Conservation (phyloP, 148 eudicot species). For the Camellia sinensis region DNA sequence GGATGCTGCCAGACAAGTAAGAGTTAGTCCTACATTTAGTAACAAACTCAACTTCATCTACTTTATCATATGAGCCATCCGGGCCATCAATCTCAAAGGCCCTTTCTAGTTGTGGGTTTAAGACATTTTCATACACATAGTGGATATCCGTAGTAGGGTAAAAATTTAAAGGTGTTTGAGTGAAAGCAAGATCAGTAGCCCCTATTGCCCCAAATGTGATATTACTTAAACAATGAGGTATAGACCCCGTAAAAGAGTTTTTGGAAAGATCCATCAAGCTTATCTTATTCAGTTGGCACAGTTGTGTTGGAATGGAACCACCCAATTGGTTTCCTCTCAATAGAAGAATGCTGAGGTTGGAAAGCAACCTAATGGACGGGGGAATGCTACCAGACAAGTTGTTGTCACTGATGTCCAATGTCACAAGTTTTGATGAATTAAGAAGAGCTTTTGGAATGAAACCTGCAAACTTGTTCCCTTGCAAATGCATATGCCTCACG, state of each 20-base stretch:
- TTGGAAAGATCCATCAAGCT: neutral
- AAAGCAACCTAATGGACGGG: neutral
- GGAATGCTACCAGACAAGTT: neutral
- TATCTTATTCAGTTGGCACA: neutral
- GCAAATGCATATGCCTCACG: too few species aligned
- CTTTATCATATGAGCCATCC: too few species aligned
- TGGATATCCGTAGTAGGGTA: accelerated
- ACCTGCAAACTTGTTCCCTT: neutral
- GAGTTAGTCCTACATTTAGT: too few species aligned
- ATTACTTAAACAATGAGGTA: neutral
- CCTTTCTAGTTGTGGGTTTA: too few species aligned
- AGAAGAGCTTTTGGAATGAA: neutral
- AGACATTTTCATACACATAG: too few species aligned
- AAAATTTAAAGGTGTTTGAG: too few species aligned
- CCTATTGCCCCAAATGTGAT: neutral
- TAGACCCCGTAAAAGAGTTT: neutral
- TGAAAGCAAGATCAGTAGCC: too few species aligned
- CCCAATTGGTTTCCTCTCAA: neutral
- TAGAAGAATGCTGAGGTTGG: neutral
- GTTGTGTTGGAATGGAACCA: too few species aligned
- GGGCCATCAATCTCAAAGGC: too few species aligned
- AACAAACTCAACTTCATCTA: too few species aligned
- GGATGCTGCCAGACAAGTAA: too few species aligned
- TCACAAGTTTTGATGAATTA: neutral
- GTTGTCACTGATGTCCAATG: neutral